Evolutionary conservation across 805 yeast genomes (phyloP), one percentile per base, ranked within the genome.

Genomic region (Candida alai): DNA sequence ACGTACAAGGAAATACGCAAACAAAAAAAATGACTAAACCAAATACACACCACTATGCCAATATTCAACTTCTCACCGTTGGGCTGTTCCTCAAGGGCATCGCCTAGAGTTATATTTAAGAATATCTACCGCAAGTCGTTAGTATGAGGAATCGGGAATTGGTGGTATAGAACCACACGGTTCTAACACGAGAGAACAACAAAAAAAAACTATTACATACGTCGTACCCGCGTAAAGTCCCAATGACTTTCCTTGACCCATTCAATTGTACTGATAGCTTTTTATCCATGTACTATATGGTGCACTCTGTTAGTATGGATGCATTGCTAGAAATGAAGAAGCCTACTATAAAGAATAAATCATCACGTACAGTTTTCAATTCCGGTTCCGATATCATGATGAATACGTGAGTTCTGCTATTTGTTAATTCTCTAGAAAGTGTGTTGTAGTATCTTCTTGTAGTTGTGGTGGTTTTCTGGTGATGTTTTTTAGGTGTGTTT

Each of bases 211-310:
- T 19, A 16, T 26, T 51, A 57, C 63, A 31, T 52, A 78, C 74
- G 53, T 90, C 97, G 55, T 78, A 90, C 2, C 97, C 97, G 48
- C 85, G 68, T 35, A 90, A 69, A 9, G 75, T 74, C 2, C 97
- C 97, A n/a, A 76, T 73, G 1, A 90, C 76, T 45, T 74, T 74
- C 32, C 97, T 70, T 10, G 83, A 62, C 2, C 95, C 94, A 55
- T 86, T 87, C 40, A 90, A 68, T 44, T 82, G 84, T 12, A 90
- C 64, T 10, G 78, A 67, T 18, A 90, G 69, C 48, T 76, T 75
- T 59, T 84, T 85, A 52, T 84, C 89, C 74, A 86, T 70, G 54
- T 85, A 87, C 80, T 82, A 43, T 23, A 21, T 10, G 46, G 21
- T n/a, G n/a, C n/a, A n/a, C n/a, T n/a, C n/a, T 31, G 52, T 48